phyloP scores from a whole-genome alignment of 2,329 filamentous ascomycete species.

The Dothiorella sarmentorum region DNA sequence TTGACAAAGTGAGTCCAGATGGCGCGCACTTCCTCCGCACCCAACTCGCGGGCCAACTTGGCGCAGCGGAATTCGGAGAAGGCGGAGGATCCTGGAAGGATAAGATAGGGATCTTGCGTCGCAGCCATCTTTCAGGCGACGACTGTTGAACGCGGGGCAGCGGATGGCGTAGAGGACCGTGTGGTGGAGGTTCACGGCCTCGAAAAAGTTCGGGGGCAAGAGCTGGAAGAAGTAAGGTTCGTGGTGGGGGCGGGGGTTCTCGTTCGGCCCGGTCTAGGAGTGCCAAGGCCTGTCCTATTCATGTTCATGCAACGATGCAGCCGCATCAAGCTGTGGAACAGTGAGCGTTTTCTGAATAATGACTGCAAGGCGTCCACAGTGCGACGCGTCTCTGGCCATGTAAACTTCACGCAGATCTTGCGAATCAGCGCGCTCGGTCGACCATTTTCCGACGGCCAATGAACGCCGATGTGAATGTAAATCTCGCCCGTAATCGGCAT shows the following conservation, averaged over 20 bases:
- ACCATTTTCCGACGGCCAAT: neutral
- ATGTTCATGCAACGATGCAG: neutral
- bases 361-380: neutral
- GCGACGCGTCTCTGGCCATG: neutral
- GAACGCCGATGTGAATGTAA: conserved; percentile 1
- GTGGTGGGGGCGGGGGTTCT: conserved; percentile 17
- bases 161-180: conserved; percentile 11
- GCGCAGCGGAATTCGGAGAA: conserved; percentile 51
- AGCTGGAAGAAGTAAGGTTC: conserved; percentile 16
- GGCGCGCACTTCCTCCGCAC: conserved; percentile 47
- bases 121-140: conserved; percentile 21
- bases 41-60: conserved; percentile 44
- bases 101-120: conserved; percentile 36
- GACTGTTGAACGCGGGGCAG: conserved; percentile 7
- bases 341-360: neutral
- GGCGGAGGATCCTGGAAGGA: conserved; percentile 53
- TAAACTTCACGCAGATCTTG: neutral
- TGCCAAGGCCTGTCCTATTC: conserved; percentile 3
- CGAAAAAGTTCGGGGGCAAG: conserved; percentile 18
- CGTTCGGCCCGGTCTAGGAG: conserved; percentile 9
- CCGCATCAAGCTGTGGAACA: neutral
- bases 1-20: conserved; percentile 52
- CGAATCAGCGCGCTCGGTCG: neutral
- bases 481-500: conserved; percentile 7
- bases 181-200: conserved; percentile 15